Evolutionary conservation across 805 yeast species (phyloP).

Genomic region (Yarrowia sp.): DNA sequence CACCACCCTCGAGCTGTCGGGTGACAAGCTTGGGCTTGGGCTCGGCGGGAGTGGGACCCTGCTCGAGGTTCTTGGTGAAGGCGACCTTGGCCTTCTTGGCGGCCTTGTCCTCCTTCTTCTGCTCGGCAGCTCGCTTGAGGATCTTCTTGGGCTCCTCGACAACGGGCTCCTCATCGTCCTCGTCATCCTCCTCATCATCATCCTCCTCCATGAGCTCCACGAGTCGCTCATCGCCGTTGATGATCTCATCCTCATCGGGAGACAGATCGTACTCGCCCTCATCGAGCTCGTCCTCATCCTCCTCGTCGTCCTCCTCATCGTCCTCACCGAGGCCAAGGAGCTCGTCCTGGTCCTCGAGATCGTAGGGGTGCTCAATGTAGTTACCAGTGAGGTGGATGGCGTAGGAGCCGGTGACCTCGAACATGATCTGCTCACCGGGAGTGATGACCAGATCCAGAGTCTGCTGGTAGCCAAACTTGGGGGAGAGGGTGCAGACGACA

Average conservation of each 20-base stretch:
- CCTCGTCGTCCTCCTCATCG: slow-evolving; percentile 45
- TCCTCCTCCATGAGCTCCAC: slow-evolving; percentile 61
- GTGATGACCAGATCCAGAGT: slow-evolving; percentile 85
- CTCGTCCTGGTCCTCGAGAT: slow-evolving; percentile 63
- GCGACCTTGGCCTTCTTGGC: slow-evolving; percentile 60
- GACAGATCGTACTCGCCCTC: slow-evolving; percentile 47
- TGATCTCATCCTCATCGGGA: slow-evolving; percentile 49
- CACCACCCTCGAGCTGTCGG: slow-evolving; percentile 90
- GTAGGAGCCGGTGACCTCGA: slow-evolving; percentile 95
- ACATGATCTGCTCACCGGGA: slow-evolving; percentile 92
- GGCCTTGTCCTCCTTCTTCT: slow-evolving; percentile 48
- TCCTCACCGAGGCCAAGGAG: slow-evolving; percentile 52
- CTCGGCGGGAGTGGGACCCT: slow-evolving; percentile 76
- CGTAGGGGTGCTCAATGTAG: slow-evolving; percentile 95
- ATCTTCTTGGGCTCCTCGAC: slow-evolving; percentile 52
- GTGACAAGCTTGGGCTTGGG: slow-evolving; percentile 54
- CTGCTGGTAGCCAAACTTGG: slow-evolving; percentile 83
- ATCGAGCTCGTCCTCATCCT: slow-evolving; percentile 46
- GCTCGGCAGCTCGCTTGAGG: slow-evolving; percentile 51
- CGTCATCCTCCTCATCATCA: slow-evolving; percentile 66
- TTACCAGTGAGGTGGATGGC: slow-evolving; percentile 92
- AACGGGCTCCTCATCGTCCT: slow-evolving; percentile 59
- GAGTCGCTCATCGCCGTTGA: slow-evolving; percentile 42
- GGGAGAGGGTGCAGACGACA: slow-evolving; percentile 88
- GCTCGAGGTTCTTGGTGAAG: slow-evolving; percentile 89